Evolutionary conservation across 164 flowering plant species (phyloP).

Genomic region (Houttuynia cordata): DNA sequence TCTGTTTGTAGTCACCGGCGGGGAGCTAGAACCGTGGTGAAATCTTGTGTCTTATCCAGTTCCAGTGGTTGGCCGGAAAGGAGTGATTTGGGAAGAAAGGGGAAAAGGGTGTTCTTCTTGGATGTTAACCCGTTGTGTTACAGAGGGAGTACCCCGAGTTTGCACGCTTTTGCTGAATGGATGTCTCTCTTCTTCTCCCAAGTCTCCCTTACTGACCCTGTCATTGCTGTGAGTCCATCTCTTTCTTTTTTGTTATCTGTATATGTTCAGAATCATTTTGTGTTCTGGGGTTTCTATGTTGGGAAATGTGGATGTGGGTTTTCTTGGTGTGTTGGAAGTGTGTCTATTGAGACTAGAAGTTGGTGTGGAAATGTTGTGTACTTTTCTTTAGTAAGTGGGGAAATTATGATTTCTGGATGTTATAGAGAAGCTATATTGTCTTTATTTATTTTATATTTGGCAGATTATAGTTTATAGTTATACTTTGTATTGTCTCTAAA

Average conservation of each 20-base stretch:
- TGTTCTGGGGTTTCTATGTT: too few species aligned
- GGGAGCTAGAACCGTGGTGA: not conserved
- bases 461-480: too few species aligned
- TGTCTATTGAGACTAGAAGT: too few species aligned
- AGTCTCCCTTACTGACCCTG: constrained; percentile 66
- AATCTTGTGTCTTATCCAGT: not conserved
- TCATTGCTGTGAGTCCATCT: constrained; percentile 59
- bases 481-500: too few species aligned
- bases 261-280: too few species aligned
- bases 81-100: not conserved
- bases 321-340: too few species aligned
- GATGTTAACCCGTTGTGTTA: constrained; percentile 88
- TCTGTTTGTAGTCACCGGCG: not conserved
- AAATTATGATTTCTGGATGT: too few species aligned
- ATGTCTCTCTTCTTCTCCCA: constrained; percentile 69
- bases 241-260: not conserved
- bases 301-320: too few species aligned
- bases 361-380: too few species aligned
- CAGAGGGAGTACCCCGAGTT: constrained; percentile 52
- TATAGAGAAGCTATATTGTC: too few species aligned
- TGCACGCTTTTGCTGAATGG: constrained; percentile 72
- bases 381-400: too few species aligned
- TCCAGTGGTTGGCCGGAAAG: not conserved
- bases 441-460: too few species aligned
- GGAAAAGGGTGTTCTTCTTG: constrained; percentile 55